Evolutionary conservation across 305 asterid species (phyloP), one percentile per base, ranked within the genome.

Genomic region (Fraxinus nigra): DNA sequence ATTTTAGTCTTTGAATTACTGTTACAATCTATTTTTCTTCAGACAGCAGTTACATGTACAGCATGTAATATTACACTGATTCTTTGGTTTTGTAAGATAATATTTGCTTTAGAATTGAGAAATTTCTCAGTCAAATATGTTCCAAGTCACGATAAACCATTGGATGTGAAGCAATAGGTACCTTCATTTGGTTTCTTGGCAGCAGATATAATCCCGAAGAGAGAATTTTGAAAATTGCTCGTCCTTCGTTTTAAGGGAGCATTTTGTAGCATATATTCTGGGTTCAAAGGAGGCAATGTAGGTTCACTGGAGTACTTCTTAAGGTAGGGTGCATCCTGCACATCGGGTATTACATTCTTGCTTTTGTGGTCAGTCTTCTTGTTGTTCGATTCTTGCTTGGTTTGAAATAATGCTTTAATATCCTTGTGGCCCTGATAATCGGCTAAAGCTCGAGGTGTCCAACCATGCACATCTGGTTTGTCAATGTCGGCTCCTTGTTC

Each of bases 391-490:
- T 81, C 90, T 83, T 85, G 75, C 74, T 28, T 82, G 65, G 85
- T 84, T 48, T 82, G 86, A 77, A 93, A 86, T 4, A 92, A 78
- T 76, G 84, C 85, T 34, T 82, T 91, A 63, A 93, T 90, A 61
- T 89, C 93, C 20, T 85, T 83, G 32, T 87, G 86, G 80, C 93
- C 95, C 72, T 90, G 97, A 81, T 89, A 86, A 30, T 90, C 89
- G 16, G 97, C 98, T 76, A 92, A 81, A 77, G 85, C 90, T 18
- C 95, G 87, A 0, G 98, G 88, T 4, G 98, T 92, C 98, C 95
- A 92, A 1, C 92, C 93, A 24, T 92, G 88, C 54, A 61, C 85
- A 10, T 93, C 98, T 18, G 90, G 87, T 78, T 81, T 90, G 76
- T 93, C 97, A 82, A 90, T 59, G 75, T 93, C 90, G 2, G 90